These are phyloP conservation scores for Cucurbita maxima DNA, from an alignment of 306 rosid genomes.

Conservation along the genomic window DNA sequence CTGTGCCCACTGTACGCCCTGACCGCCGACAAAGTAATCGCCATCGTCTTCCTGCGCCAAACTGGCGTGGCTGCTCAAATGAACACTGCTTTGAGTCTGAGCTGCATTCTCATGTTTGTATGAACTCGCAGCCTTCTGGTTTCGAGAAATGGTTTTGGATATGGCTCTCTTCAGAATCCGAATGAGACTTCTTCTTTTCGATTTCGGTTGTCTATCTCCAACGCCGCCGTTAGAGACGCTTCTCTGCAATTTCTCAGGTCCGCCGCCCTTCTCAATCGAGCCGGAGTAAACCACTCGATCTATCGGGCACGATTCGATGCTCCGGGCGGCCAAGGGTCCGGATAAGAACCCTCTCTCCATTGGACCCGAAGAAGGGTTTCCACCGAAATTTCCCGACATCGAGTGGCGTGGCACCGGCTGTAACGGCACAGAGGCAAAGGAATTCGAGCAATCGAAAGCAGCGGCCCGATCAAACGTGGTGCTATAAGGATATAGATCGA, in stretches of 20 bases:
- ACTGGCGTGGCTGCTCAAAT: conserved; percentile 20
- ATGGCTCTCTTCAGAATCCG: conserved; percentile 24
- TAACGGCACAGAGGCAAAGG: conserved; percentile 46
- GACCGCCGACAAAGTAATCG: conserved; percentile 15
- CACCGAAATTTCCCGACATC: conserved; percentile 8
- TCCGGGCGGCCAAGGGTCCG: conserved; percentile 26
- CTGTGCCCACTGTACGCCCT: conserved; percentile 69
- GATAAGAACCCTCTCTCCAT: conserved; percentile 31
- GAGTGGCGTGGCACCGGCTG: conserved; percentile 28
- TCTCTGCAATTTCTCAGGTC: conserved; percentile 12
- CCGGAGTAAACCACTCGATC: conserved; percentile 20
- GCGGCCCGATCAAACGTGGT: conserved; percentile 37
- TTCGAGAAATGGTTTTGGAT: conserved; percentile 4
- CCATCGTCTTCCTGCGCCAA: conserved; percentile 16
- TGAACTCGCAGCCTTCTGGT: conserved; percentile 1
- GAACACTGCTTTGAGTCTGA: conserved; percentile 9
- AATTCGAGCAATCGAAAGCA: conserved; percentile 48
- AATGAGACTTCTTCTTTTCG: conserved; percentile 16
- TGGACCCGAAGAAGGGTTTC: conserved; percentile 15
- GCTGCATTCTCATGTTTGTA: conserved; percentile 16
- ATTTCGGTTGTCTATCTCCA: conserved; percentile 6
- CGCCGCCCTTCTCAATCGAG: conserved; percentile 12
- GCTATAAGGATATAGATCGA: conserved; percentile 21
- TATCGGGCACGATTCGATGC: conserved; percentile 16
- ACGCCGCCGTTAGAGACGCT: conserved; percentile 9